phyloP scores from a whole-genome alignment of 1,139 yeast species.

The Meyerozyma elateridarum region DNA sequence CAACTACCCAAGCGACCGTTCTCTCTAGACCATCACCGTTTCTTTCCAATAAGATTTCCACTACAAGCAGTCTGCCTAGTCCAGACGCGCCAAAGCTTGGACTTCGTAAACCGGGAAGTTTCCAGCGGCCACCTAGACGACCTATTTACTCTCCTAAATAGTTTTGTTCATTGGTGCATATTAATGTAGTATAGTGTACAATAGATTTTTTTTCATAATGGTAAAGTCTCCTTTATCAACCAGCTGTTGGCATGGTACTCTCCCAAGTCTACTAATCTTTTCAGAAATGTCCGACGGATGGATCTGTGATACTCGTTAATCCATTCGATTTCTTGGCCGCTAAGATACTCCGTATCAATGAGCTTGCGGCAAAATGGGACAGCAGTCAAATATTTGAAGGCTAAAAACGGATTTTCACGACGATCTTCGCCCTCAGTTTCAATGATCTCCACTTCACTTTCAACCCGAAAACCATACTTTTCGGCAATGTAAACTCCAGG shows the following conservation, averaged over 20 bases:
- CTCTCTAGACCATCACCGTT: conserved; percentile 3
- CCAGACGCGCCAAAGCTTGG: conserved; percentile 6
- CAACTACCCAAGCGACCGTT: no score
- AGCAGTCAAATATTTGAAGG: conserved; percentile 47
- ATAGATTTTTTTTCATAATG: conserved; percentile 15
- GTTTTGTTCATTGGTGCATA: not conserved
- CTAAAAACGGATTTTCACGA: conserved; percentile 30
- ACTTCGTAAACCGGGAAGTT: conserved; percentile 11
- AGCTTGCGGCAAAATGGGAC: conserved; percentile 50
- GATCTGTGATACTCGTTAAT: conserved; percentile 42
- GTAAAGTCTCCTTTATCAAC: conserved; percentile 35
- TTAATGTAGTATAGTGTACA: conserved; percentile 1
- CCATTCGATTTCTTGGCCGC: conserved; percentile 45
- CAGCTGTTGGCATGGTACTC: conserved; percentile 36
- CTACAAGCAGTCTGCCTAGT: not conserved
- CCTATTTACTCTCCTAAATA: not conserved
- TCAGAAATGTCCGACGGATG: conserved; percentile 34
- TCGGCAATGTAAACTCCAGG: conserved; percentile 53
- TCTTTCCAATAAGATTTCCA: conserved; percentile 5
- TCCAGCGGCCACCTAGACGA: conserved; percentile 11
- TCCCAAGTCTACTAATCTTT: conserved; percentile 32
- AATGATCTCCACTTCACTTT: conserved; percentile 46
- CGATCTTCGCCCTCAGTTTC: conserved; percentile 35
- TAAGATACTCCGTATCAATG: conserved; percentile 36
- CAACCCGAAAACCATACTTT: conserved; percentile 46